Base-by-base conservation (phyloP, 129 eudicot genomes). In the Rutidosis leptorrhynchoides region DNA sequence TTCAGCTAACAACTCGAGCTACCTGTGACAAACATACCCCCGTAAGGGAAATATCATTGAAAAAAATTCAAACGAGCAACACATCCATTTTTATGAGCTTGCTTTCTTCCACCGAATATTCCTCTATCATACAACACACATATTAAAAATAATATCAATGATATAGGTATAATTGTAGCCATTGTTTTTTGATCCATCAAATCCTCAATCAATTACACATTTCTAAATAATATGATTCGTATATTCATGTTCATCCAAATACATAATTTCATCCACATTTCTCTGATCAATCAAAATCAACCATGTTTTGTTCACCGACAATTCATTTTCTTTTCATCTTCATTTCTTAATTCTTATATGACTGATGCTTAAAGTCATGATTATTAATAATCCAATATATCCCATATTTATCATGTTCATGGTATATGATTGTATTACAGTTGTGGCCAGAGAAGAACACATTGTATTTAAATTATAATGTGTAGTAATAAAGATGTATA, bases 91-190 rank as follows among this genome's bases (percentile, higher is more conserved):
- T n/a, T n/a, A n/a, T n/a, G 71, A 54, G 58, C 59, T 55, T 64
- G 77, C 58, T 64, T 52, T 33, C 53, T 23, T 72, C 77, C 63
- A 49, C 65, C 70, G 9, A 16, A 19, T 37, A 9, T 42, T 19
- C 56, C 66, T 29, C 54, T 23, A 40, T 29, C 72, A 74, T 65
- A 73, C 71, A 21, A 43, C 62, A n/a, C 32, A 48, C 49, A 27
- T n/a, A 65, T 57, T 58, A 2, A 40, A 2, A 40, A 40, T 4
- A 35, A 56, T 1, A 42, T 73, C 3, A 40, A 40, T 4, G 10
- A 56, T 1, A 42, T 73, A 74, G 72, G 78, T 74, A 65, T 11
- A 19, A 11, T 56, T 43, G 29, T 49, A 65, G 43, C 78, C 57
- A 65, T 40, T 42, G 7, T 74, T 7, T 14, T 43, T 45, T 45